Percentiles rank a stretch among this genome's conserved stretches.
phyloP scores from a whole-genome alignment of 108 stramenopile genomes.

The Skeletonema tropicum region DNA sequence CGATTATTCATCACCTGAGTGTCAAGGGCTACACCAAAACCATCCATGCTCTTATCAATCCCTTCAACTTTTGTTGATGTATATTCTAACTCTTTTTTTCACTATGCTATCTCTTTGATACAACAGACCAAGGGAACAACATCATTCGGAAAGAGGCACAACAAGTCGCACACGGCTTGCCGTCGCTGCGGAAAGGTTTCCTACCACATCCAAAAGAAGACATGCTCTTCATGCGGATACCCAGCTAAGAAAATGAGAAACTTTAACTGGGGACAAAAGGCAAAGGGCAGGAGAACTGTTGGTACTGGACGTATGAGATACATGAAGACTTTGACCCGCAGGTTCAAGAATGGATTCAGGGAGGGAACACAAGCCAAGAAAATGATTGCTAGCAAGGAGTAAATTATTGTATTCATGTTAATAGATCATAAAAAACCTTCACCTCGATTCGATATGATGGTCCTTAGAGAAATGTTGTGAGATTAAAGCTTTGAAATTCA shows the following conservation, averaged over 20 bases:
- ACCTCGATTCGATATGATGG: neutral
- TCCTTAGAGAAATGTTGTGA: neutral
- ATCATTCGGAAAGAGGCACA: conserved; percentile 99
- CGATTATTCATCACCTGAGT: neutral
- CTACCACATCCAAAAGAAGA: conserved; percentile 99
- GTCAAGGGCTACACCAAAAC: neutral
- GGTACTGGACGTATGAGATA: conserved; percentile 99
- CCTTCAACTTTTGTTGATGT: neutral
- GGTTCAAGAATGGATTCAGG: conserved; percentile 99
- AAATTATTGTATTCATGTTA: conserved; percentile 33
- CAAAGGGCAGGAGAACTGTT: conserved; percentile 95
- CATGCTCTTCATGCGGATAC: conserved; percentile 99
- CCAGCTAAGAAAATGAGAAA: conserved; percentile 96
- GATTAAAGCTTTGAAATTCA: neutral
- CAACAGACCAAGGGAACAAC: conserved; percentile 99
- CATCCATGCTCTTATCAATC: neutral
- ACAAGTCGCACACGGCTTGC: conserved; percentile 99
- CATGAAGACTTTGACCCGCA: conserved; percentile 97
- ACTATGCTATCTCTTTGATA: neutral
- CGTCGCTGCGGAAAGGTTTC: conserved; percentile 98
- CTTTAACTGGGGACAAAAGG: conserved; percentile 98
- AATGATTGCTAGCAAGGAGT: conserved; percentile 65
- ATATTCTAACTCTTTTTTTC: neutral
- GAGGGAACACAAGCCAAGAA: conserved; percentile 97
- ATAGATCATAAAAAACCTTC: conserved; percentile 6